These are phyloP conservation scores for Apiospora phragmitis DNA, from an alignment of 2,329 filamentous ascomycete species.

Conservation along the genomic window DNA sequence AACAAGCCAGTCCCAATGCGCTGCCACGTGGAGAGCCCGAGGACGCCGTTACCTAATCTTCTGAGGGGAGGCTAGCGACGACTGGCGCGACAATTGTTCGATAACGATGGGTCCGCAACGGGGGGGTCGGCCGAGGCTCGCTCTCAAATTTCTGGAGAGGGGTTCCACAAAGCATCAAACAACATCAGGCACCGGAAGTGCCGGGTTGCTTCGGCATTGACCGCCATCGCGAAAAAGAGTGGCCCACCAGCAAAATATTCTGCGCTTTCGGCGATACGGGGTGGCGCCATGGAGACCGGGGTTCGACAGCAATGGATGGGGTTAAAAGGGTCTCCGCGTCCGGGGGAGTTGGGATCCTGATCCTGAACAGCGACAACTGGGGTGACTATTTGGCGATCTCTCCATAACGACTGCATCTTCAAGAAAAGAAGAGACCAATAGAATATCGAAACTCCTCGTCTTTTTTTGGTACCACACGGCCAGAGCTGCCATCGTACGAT, in stretches of 20 bases:
- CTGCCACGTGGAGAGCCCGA: neutral
- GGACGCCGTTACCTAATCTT: neutral
- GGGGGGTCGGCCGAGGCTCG: neutral
- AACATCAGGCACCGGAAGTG: neutral
- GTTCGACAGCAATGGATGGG: neutral
- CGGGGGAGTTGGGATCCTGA: neutral
- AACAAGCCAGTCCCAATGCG: neutral
- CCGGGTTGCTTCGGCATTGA: neutral
- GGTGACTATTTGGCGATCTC: neutral
- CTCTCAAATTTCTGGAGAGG: neutral
- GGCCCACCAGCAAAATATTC: neutral
- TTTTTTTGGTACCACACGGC: neutral
- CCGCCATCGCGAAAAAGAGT: slow-evolving; percentile 1
- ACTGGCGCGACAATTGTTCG: neutral
- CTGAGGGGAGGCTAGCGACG: neutral
- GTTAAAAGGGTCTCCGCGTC: neutral
- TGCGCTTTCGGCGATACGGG: neutral
- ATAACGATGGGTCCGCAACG: neutral
- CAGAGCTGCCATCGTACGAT: neutral
- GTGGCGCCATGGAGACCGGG: neutral
- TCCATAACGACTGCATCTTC: neutral
- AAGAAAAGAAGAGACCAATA: neutral
- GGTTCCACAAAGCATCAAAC: neutral
- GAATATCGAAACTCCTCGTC: neutral
- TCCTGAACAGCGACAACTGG: neutral